Conservation (phyloP, 1,284 basidiomycete genomes). For the Boletus semigastroideus region DNA sequence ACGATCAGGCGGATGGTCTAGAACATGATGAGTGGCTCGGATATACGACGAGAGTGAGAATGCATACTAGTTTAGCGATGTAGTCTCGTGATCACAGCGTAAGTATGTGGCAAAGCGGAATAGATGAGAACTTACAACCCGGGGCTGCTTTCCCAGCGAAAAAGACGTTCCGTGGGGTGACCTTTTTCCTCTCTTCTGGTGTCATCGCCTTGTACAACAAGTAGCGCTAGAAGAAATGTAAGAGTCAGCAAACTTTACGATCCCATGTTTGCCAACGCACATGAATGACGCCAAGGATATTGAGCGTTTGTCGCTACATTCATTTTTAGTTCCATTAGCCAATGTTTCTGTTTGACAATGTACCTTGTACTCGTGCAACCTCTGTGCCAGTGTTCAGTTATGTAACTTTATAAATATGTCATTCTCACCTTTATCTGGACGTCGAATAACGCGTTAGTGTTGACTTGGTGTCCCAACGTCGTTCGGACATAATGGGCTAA, state of each 20-base stretch:
- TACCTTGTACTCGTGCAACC: conserved; percentile 87
- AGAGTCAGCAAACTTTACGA: neutral
- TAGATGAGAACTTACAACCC: conserved; percentile 53
- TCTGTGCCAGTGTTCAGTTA: conserved; percentile 37
- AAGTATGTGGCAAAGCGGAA: neutral
- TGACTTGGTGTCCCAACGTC: conserved; percentile 72
- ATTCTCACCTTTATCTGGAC: conserved; percentile 81
- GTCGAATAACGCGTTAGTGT: conserved; percentile 85
- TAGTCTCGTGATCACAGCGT: conserved; percentile 48
- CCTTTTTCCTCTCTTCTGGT: conserved; percentile 76
- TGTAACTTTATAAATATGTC: neutral
- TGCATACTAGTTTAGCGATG: conserved; percentile 70
- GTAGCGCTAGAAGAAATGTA: conserved; percentile 59
- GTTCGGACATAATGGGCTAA: conserved; percentile 76
- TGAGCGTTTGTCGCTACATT: conserved; percentile 74
- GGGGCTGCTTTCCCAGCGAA: conserved; percentile 90
- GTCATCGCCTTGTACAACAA: conserved; percentile 76
- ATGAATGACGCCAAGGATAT: conserved; percentile 85
- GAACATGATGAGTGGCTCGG: neutral
- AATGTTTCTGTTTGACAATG: neutral
- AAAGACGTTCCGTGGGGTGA: conserved; percentile 79
- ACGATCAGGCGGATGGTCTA: conserved; percentile 91
- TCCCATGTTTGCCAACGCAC: conserved; percentile 40
- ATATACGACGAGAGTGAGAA: neutral
- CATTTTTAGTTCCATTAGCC: neutral